phyloP scores from a whole-genome alignment of 1,284 basidiomycete genomes.

The Vanrija sp. region DNA sequence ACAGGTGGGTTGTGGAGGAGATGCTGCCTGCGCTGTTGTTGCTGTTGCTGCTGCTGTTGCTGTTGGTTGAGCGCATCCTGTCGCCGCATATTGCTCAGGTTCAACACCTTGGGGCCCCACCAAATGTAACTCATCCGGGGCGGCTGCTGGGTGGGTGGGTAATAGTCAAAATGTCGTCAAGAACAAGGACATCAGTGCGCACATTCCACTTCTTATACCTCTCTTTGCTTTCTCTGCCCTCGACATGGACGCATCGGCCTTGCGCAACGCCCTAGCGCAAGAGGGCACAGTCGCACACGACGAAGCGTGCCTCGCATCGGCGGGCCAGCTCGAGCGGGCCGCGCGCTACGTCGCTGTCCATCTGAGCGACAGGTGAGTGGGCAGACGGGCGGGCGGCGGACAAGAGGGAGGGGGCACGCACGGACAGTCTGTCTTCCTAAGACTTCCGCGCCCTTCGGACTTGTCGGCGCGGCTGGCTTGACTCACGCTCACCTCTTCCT shows the following conservation, averaged over 20 bases:
- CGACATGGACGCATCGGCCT: background rate
- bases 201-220: no score
- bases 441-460: background rate
- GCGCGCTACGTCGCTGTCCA: constrained; percentile 31
- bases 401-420: background rate
- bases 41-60: background rate
- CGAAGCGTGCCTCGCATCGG: constrained; percentile 11
- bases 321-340: constrained; percentile 14
- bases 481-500: background rate
- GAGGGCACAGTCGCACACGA: constrained; percentile 10
- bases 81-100: no score
- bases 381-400: no score
- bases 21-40: background rate
- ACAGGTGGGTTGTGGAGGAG: constrained; percentile 2
- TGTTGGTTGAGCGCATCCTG: no score
- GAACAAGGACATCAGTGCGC: no score
- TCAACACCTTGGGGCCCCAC: no score
- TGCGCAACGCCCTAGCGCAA: background rate
- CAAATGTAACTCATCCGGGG: no score
- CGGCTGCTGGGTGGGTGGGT: no score
- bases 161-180: no score
- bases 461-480: background rate
- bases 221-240: background rate
- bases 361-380: constrained; percentile 29
- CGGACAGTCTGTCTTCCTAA: background rate